Base-by-base conservation (phyloP, 768 basidiomycete genomes). In the Mycena venus region DNA sequence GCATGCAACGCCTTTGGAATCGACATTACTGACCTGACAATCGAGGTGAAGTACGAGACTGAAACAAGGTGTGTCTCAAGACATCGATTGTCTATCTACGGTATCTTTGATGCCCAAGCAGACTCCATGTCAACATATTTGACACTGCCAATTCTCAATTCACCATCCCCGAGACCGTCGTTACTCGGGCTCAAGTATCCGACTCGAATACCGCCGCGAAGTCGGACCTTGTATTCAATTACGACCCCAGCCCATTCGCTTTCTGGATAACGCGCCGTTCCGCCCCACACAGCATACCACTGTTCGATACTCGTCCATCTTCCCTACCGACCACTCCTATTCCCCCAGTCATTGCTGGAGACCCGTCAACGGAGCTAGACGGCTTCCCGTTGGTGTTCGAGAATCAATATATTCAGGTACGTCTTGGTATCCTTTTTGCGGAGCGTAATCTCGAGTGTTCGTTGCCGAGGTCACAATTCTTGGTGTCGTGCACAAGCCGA, bases 251-350 rank as follows among this genome's bases (percentile, higher is more conserved):
- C 0, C 94, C 95, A 0, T 95, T 95, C 79, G 90, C 91, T 3
- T 95, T 95, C 80, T 95, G 94, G 94, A 91, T 95, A 74, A 93
- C 93, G 1, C 90, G 94, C 49, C 89, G 90, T 27, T 89, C 90
- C 4, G 85, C 89, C 11, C 91, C 91, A 4, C 80, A 87, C 34
- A 86, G 84, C 4, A 77, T 79, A 55, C 92, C 91, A 59, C 81
- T 95, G 27, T 95, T 95, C 78, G 94, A 95, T 78, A 95, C 94
- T 0, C 88, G 94, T 44, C 80, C 87, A 8, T 75, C 86, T 0
- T 93, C 92, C 0, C 85, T 95, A 8, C 93, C 93, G 2, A 72
- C 84, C 4, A 88, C 92, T 4, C 90, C 91, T 2, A 89, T 91
- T 40, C 82, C 88, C 21, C 86, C 92, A 14, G 84, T 88, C 21